Evolutionary conservation across 768 basidiomycete genomes (phyloP), one percentile per base, ranked within the genome.

Genomic region (Psilocybe azurescens): DNA sequence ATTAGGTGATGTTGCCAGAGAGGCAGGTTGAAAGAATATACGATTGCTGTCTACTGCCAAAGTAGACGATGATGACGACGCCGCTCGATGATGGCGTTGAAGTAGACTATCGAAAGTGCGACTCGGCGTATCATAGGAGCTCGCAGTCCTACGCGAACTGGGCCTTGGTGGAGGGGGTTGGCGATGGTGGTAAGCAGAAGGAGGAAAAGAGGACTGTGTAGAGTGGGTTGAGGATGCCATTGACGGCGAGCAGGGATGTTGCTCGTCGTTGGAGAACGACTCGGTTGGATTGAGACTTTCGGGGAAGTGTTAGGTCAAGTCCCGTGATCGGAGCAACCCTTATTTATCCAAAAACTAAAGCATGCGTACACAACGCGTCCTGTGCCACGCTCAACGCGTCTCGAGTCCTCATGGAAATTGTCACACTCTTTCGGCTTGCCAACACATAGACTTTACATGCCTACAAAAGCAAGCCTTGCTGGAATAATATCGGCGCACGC

Each of bases 41-140:
- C 60, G 56, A 28, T 61, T 56, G 44, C 56, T 59, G 9, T 53
- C 30, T 36, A 65, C 53, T 29, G 67, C 61, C 59, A 70, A 50
- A 24, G 61, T 65, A 11, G 70, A 67, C 52, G 70, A 69, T 18
- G 71, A 67, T 46, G 70, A 69, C 14, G 70, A 69, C 36, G 67
- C 29, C 20, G 65, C 56, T 18, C 70, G 62, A 46, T 67, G 65
- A 46, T 68, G 68, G 32, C 62, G 61, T 16, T 61, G 63, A 46
- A 65, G 58, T 24, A 63, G 46, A 55, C 48, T 51, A 29, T 64
- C 64, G 39, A 65, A 61, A 14, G 58, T 63, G 46, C 65, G 66
- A 46, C 8, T 44, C 11, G 41, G 41, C 14, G 60, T 61, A 10
- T 71, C 71, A 53, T 65, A 65, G 20, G 69, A 67, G 53, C 66